Conservation (phyloP, 495 filamentous ascomycete genomes). For the Aspergillus baeticus region DNA sequence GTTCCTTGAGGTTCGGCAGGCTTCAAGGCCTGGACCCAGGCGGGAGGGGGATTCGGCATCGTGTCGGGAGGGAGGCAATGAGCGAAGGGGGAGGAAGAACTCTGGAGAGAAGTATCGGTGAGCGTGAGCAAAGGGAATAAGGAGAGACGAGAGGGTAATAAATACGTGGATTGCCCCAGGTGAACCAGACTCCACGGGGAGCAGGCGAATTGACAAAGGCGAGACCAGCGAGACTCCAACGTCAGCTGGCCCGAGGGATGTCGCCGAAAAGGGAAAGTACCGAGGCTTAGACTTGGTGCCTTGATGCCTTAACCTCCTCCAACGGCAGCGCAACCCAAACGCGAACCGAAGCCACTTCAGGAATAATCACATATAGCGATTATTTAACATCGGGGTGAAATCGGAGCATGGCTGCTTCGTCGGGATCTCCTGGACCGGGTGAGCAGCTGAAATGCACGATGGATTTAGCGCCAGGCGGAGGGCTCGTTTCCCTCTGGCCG, state of each 20-base stretch:
- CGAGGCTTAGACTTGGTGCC: constrained; percentile 19
- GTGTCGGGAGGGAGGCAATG: constrained; percentile 1
- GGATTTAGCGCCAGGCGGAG: not conserved
- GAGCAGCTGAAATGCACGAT: not conserved
- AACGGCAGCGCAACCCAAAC: not conserved
- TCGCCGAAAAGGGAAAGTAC: constrained; percentile 21
- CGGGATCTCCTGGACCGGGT: not conserved
- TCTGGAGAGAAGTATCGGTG: not conserved
- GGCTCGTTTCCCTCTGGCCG: constrained; percentile 3
- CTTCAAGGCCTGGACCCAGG: constrained; percentile 65
- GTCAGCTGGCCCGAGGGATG: constrained; percentile 15
- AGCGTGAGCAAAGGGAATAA: not conserved
- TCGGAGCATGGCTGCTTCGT: not conserved
- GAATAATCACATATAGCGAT: too few relatives aligned
- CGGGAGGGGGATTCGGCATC: constrained; percentile 40
- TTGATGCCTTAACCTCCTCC: constrained; percentile 11
- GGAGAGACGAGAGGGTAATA: not conserved
- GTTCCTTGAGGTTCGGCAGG: constrained; percentile 59
- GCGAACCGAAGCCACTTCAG: not conserved
- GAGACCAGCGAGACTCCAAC: not conserved
- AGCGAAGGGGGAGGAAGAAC: constrained; percentile 9
- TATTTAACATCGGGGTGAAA: not conserved
- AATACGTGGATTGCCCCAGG: constrained; percentile 8
- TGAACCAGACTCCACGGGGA: constrained; percentile 7
- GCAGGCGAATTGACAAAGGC: not conserved